Evolutionary conservation across 2,329 filamentous ascomycete species (phyloP).

Genomic region (Lasiodiplodia theobromae): DNA sequence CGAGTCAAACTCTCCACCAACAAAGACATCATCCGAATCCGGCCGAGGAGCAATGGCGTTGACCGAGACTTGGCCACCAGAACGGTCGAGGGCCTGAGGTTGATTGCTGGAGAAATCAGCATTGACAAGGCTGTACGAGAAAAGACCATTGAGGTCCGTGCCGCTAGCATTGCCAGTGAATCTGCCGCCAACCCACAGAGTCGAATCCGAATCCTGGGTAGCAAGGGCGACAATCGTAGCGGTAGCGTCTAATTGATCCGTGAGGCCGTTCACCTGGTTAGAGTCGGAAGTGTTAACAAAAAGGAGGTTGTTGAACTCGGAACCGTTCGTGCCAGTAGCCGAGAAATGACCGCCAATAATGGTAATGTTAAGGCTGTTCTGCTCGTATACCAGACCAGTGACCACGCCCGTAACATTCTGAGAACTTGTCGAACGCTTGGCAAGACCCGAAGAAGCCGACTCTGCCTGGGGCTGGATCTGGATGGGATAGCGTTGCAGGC

Average conservation of each 20-base stretch:
- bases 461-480: conserved; percentile 51
- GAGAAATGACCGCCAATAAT: conserved; percentile 88
- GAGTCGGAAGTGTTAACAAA: conserved; percentile 80
- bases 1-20: conserved; percentile 83
- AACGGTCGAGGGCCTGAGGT: conserved; percentile 76
- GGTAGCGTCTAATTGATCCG: conserved; percentile 68
- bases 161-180: conserved; percentile 74
- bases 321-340: conserved; percentile 71
- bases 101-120: conserved; percentile 70
- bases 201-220: conserved; percentile 61
- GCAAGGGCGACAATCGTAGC: conserved; percentile 79
- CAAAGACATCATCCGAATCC: conserved; percentile 75
- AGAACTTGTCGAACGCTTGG: conserved; percentile 52
- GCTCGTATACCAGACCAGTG: conserved; percentile 78
- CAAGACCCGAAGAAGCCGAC: conserved; percentile 41
- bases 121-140: conserved; percentile 77
- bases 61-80: conserved; percentile 67
- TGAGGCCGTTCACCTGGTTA: conserved; percentile 73
- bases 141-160: conserved; percentile 71
- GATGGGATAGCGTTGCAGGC: conserved; percentile 60
- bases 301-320: conserved; percentile 77
- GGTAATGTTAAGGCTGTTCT: conserved; percentile 77
- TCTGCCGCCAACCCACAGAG: conserved; percentile 82
- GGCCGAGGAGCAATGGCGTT: conserved; percentile 78
- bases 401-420: conserved; percentile 70